A percentile compares a stretch with the other conserved stretches of the same genome.
Evolutionary conservation across 2,329 filamentous ascomycete species (phyloP).

Genomic region (Microcera coccophila): DNA sequence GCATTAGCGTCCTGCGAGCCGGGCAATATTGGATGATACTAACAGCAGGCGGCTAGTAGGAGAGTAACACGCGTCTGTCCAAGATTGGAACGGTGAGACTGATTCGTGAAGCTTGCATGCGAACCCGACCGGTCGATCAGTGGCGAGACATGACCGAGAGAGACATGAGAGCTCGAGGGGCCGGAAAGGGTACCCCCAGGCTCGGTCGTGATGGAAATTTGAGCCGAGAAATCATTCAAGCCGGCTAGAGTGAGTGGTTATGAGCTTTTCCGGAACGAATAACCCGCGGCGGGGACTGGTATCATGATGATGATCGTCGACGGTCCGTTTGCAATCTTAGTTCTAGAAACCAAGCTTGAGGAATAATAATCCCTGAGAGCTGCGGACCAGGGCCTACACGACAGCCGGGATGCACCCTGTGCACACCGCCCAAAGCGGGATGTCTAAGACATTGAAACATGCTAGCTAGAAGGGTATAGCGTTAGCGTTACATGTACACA

Average conservation of each 20-base stretch:
- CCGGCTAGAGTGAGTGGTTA: too few relatives aligned
- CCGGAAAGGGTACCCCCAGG: too few relatives aligned
- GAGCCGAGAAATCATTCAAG: too few relatives aligned
- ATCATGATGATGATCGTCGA: neutral
- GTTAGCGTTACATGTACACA: conserved; percentile 13
- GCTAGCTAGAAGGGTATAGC: conserved; percentile 12
- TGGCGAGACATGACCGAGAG: too few relatives aligned
- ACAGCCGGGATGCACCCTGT: conserved; percentile 12
- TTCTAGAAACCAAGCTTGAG: neutral
- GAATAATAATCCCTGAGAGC: neutral
- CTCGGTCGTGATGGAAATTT: too few relatives aligned
- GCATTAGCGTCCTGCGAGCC: conserved; percentile 20
- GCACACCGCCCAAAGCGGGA: conserved; percentile 20
- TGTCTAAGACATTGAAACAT: conserved; percentile 14
- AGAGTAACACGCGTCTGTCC: conserved; percentile 23
- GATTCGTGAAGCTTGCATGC: conserved; percentile 11
- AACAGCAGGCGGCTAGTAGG: conserved; percentile 16
- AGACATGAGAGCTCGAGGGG: too few relatives aligned
- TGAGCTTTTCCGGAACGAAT: neutral
- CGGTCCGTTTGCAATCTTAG: neutral
- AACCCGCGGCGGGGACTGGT: neutral
- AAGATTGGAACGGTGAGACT: conserved; percentile 12
- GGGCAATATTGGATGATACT: conserved; percentile 3
- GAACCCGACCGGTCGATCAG: conserved; percentile 2
- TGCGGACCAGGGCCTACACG: conserved; percentile 4